Conservation (phyloP, 805 yeast species). For the Candida andamanensis region DNA sequence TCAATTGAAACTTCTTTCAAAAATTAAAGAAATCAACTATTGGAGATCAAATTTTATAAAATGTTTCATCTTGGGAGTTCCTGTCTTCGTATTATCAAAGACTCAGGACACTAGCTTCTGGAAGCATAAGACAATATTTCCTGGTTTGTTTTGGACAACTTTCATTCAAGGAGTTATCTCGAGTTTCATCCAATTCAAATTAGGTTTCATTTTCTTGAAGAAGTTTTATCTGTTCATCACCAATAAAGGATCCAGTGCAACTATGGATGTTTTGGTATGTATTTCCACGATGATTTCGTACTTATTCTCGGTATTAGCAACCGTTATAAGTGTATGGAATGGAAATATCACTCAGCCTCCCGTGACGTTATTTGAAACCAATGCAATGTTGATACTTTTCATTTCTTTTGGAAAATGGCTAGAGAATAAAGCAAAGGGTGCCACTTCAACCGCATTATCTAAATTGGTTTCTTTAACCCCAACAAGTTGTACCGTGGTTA, state of each 20-base stretch:
- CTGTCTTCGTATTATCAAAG: constrained; percentile 52
- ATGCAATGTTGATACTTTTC: constrained; percentile 77
- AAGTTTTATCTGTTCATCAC: constrained; percentile 61
- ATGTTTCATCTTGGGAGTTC: constrained; percentile 54
- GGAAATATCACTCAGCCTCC: constrained; percentile 48
- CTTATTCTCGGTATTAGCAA: constrained; percentile 62
- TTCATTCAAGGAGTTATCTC: constrained; percentile 55
- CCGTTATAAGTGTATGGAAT: constrained; percentile 43
- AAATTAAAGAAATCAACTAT: constrained; percentile 62
- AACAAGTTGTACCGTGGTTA: constrained; percentile 60
- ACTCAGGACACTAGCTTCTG: constrained; percentile 34
- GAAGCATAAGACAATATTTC: constrained; percentile 33
- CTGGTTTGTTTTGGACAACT: constrained; percentile 65
- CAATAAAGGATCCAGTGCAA: constrained; percentile 55
- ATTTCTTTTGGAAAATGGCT: constrained; percentile 87
- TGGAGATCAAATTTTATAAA: constrained; percentile 60
- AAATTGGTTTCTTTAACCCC: constrained; percentile 79
- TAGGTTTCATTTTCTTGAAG: constrained; percentile 65
- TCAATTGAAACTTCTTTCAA: constrained; percentile 65
- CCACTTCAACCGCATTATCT: constrained; percentile 84
- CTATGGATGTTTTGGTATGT: constrained; percentile 90
- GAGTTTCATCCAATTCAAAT: constrained; percentile 53
- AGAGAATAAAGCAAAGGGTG: constrained; percentile 90
- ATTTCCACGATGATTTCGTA: constrained; percentile 79
- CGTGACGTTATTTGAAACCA: constrained; percentile 75